phyloP scores from a whole-genome alignment of 2,329 filamentous ascomycete species.

The Pseudocercospora macadamiae region DNA sequence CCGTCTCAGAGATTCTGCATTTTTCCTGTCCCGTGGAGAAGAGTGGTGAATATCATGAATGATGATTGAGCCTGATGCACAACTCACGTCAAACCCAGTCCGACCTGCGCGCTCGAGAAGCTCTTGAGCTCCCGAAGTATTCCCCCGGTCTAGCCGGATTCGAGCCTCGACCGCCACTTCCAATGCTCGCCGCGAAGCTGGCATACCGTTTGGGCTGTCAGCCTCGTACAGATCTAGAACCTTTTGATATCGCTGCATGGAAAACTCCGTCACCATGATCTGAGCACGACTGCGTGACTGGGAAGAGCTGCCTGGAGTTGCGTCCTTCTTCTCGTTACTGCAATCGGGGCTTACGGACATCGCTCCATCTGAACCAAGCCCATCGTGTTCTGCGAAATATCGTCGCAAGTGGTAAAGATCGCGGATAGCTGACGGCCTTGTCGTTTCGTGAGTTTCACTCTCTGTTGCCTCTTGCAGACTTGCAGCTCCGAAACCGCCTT shows the following conservation, averaged over 20 bases:
- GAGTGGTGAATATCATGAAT: conserved; percentile 31
- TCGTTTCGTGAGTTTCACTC: too few relatives aligned
- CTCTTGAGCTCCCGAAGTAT: conserved; percentile 23
- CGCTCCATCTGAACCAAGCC: neutral
- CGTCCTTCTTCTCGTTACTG: neutral
- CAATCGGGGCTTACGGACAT: neutral
- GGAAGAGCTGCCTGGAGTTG: neutral
- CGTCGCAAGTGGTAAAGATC: neutral
- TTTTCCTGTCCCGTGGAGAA: conserved; percentile 9
- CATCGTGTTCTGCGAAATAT: conserved; percentile 24
- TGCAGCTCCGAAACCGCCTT: too few relatives aligned
- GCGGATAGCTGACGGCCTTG: too few relatives aligned
- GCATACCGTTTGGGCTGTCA: conserved; percentile 28
- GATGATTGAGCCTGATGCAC: conserved; percentile 34
- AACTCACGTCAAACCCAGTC: conserved; percentile 37
- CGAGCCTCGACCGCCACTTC: conserved; percentile 37
- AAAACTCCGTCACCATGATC: conserved; percentile 34
- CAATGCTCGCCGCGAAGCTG: conserved; percentile 31
- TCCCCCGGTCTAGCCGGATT: conserved; percentile 29
- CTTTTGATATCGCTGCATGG: conserved; percentile 22
- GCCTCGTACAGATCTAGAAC: conserved; percentile 32
- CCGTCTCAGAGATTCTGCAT: conserved; percentile 23
- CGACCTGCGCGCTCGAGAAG: conserved; percentile 30
- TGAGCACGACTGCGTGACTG: conserved; percentile 10
- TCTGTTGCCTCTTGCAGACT: too few relatives aligned